Evolutionary conservation across 1,284 basidiomycete species (phyloP).

Genomic region (Trametes hirsuta): DNA sequence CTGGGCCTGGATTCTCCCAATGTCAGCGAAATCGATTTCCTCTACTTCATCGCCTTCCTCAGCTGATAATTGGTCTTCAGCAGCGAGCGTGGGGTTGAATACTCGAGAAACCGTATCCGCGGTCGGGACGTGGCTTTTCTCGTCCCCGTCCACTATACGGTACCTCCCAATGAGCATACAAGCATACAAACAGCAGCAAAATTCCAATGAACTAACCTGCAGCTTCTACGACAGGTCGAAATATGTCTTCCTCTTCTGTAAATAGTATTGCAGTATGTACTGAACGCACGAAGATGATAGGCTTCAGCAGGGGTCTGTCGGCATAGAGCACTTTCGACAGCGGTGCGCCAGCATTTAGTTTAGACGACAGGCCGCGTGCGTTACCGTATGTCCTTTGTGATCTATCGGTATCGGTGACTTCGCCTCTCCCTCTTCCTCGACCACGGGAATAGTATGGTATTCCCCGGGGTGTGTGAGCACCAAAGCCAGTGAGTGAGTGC

Average conservation of each 20-base stretch:
- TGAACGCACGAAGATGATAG: slow-evolving; percentile 70
- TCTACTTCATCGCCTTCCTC: slow-evolving; percentile 48
- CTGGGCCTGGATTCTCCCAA: slow-evolving; percentile 47
- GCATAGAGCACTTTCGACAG: slow-evolving; percentile 59
- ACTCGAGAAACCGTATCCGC: slow-evolving; percentile 62
- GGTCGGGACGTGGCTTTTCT: slow-evolving; percentile 62
- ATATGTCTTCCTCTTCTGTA: slow-evolving; percentile 65
- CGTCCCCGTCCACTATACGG: slow-evolving; percentile 31
- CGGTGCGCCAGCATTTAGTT: slow-evolving; percentile 42
- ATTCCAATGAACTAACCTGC: slow-evolving; percentile 42
- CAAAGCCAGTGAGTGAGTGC: slow-evolving; percentile 6
- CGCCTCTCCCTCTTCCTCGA: slow-evolving; percentile 30
- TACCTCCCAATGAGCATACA: neutral
- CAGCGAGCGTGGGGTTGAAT: slow-evolving; percentile 44
- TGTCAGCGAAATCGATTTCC: slow-evolving; percentile 68
- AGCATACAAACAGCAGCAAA: neutral
- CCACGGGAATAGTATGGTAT: slow-evolving; percentile 23
- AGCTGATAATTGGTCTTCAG: slow-evolving; percentile 22
- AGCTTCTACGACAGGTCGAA: slow-evolving; percentile 57
- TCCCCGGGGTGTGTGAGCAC: slow-evolving; percentile 11
- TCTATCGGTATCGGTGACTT: neutral
- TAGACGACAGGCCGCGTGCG: slow-evolving; percentile 30
- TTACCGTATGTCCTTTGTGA: slow-evolving; percentile 19
- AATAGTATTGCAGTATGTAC: slow-evolving; percentile 61
- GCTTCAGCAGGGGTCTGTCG: slow-evolving; percentile 62